Evolutionary conservation across 2,329 filamentous ascomycete species (phyloP).

Genomic region (Colletotrichum tropicale): DNA sequence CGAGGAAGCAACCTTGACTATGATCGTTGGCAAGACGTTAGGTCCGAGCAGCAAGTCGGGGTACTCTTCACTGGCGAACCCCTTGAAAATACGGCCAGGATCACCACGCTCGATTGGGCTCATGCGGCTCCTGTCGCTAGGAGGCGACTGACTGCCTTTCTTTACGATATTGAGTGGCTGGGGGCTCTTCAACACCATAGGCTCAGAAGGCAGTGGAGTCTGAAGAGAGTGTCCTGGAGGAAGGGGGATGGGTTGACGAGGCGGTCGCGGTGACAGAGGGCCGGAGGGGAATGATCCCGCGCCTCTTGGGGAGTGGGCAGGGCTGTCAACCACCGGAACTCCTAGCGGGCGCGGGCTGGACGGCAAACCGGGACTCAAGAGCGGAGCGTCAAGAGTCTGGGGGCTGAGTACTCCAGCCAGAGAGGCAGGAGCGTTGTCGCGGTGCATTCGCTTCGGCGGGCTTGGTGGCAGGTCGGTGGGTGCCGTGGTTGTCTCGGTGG

Average conservation of each 20-base stretch:
- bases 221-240: conserved; percentile 72
- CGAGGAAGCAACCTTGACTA: conserved; percentile 88
- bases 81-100: conserved; percentile 66
- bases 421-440: conserved; percentile 50
- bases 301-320: conserved; percentile 64
- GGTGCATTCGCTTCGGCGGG: conserved; percentile 37
- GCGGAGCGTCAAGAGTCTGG: conserved; percentile 37
- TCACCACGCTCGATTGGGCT: conserved; percentile 46
- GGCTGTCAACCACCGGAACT: not conserved
- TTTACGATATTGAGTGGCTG: conserved; percentile 45
- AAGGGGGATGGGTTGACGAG: conserved; percentile 74
- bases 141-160: conserved; percentile 30
- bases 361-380: conserved; percentile 66
- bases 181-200: conserved; percentile 41
- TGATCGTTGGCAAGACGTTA: conserved; percentile 85
- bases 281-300: conserved; percentile 47
- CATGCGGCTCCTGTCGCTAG: conserved; percentile 33
- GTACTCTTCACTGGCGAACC: conserved; percentile 84
- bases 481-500: conserved; percentile 39
- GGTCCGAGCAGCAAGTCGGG: conserved; percentile 85
- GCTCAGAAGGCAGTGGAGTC: conserved; percentile 44
- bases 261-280: conserved; percentile 74
- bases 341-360: conserved; percentile 61
- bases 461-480: conserved; percentile 39
- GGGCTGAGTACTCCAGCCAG: conserved; percentile 56